Evolutionary conservation across 768 basidiomycete species (phyloP).

Genomic region (Naganishia kalamii): DNA sequence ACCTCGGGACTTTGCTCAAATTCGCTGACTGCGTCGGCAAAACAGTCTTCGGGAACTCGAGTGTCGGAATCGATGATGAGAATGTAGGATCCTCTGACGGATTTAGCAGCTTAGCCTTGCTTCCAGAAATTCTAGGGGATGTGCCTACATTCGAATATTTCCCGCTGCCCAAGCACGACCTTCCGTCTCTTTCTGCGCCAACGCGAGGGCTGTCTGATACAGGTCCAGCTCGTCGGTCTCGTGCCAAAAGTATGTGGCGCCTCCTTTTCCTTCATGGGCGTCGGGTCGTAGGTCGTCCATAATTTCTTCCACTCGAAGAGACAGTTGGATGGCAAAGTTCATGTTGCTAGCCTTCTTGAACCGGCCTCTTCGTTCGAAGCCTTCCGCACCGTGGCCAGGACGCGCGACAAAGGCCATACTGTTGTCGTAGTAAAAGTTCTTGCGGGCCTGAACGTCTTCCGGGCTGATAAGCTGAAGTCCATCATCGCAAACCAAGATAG

Average conservation of each 20-base stretch:
- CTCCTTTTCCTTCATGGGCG: conserved; percentile 45
- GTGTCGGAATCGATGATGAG: conserved; percentile 78
- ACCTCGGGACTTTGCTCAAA: conserved; percentile 73
- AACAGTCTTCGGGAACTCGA: conserved; percentile 56
- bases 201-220: conserved; percentile 63
- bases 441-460: conserved; percentile 61
- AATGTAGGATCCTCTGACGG: conserved; percentile 58
- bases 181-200: conserved; percentile 65
- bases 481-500: conserved; percentile 77
- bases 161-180: conserved; percentile 67
- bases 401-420: conserved; percentile 79
- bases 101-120: conserved; percentile 50
- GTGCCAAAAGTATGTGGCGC: conserved; percentile 33
- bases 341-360: conserved; percentile 94
- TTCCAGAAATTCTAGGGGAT: neutral
- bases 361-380: conserved; percentile 72
- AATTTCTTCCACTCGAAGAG: conserved; percentile 57
- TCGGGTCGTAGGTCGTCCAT: conserved; percentile 52
- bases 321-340: conserved; percentile 72
- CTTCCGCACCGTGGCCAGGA: conserved; percentile 63
- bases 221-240: conserved; percentile 58
- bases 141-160: conserved; percentile 54
- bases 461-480: conserved; percentile 64
- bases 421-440: conserved; percentile 63
- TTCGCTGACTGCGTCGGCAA: conserved; percentile 82